Evolutionary conservation across 192 early-diverging fungal species (phyloP).

Genomic region (Podila verticillata): DNA sequence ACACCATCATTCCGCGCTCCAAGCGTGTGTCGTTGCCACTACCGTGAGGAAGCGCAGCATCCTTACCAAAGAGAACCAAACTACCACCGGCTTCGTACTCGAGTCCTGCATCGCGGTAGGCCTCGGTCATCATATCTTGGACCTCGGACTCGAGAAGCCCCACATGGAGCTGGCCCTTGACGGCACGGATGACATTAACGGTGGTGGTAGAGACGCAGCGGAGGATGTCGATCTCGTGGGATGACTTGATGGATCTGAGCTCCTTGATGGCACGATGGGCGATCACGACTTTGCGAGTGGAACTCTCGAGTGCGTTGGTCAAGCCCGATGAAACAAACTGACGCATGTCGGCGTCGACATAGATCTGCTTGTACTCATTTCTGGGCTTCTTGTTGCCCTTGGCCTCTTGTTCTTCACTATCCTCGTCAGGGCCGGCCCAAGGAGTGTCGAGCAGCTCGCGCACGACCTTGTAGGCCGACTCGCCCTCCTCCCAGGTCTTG

Average conservation of each 20-base stretch:
- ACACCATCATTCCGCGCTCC: slow-evolving; percentile 50
- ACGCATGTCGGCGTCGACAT: slow-evolving; percentile 55
- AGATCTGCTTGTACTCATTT: slow-evolving; percentile 25
- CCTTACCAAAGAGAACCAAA: slow-evolving; percentile 54
- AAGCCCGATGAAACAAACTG: slow-evolving; percentile 58
- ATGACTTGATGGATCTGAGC: slow-evolving; percentile 55
- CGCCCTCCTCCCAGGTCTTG: slow-evolving; percentile 57
- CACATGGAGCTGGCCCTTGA: slow-evolving; percentile 38
- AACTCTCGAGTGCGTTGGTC: slow-evolving; percentile 20
- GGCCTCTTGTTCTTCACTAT: neutral
- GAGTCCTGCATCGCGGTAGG: slow-evolving; percentile 45
- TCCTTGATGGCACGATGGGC: slow-evolving; percentile 41
- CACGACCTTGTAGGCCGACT: slow-evolving; percentile 56
- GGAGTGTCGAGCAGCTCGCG: slow-evolving; percentile 24
- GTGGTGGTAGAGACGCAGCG: slow-evolving; percentile 56
- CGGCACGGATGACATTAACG: slow-evolving; percentile 54
- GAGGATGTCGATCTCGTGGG: slow-evolving; percentile 59
- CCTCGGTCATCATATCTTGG: slow-evolving; percentile 40
- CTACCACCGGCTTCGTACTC: slow-evolving; percentile 49
- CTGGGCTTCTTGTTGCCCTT: slow-evolving; percentile 16
- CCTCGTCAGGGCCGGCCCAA: slow-evolving; percentile 15
- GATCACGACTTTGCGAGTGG: slow-evolving; percentile 23
- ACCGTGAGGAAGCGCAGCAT: slow-evolving; percentile 62
- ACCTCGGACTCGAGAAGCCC: slow-evolving; percentile 53
- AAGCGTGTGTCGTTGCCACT: slow-evolving; percentile 47